Conservation (phyloP, 306 rosid species). For the Astragalus glycyphyllos region DNA sequence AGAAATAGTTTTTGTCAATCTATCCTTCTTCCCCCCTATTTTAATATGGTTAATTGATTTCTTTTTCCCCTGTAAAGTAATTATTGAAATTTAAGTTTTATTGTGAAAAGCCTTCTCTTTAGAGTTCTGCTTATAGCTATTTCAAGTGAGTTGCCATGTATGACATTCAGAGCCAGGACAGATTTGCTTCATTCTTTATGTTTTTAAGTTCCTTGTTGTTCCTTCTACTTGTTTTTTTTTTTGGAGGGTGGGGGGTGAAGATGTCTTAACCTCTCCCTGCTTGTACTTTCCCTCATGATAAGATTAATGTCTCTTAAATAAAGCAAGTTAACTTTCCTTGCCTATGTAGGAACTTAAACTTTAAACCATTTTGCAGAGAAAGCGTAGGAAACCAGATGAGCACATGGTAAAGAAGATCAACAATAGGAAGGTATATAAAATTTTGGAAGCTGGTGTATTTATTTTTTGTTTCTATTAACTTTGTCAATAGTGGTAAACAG, state of each 20-base stretch:
- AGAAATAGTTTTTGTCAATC: background rate
- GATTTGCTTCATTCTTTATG: constrained; percentile 8
- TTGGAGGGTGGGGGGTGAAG: too few species aligned
- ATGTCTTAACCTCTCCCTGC: too few species aligned
- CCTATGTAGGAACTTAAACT: constrained; percentile 36
- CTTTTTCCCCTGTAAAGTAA: background rate
- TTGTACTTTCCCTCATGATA: background rate
- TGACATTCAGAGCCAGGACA: background rate
- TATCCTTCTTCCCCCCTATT: background rate
- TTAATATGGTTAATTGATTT: background rate
- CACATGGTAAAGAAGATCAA: constrained; percentile 68
- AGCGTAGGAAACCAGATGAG: constrained; percentile 83
- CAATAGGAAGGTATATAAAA: constrained; percentile 72
- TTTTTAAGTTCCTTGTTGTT: too few species aligned
- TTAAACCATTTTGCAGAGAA: constrained; percentile 64
- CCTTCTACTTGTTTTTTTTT: too few species aligned
- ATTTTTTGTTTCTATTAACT: background rate
- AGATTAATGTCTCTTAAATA: constrained; percentile 1
- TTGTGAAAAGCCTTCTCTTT: background rate
- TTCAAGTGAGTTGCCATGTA: constrained; percentile 2
- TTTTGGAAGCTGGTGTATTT: constrained; percentile 34
- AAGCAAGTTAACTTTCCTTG: background rate
- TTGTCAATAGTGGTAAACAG: background rate
- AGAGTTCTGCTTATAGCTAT: background rate
- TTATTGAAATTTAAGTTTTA: constrained; percentile 8